Evolutionary conservation across 2,329 filamentous ascomycete species (phyloP).

Genomic region (Cladosporium sp.): DNA sequence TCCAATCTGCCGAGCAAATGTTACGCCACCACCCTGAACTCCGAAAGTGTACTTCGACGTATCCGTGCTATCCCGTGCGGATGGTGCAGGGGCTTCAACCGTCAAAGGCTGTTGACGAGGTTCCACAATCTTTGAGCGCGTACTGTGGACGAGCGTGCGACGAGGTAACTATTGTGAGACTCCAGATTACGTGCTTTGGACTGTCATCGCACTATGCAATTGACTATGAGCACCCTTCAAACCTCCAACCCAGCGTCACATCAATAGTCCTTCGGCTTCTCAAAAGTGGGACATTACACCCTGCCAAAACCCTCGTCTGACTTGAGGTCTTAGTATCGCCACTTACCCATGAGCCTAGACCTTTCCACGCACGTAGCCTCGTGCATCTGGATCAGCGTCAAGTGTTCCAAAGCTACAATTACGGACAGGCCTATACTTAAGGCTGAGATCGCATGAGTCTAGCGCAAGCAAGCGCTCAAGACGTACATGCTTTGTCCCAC

Average conservation of each 20-base stretch:
- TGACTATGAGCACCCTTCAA: neutral
- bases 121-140: constrained; percentile 3
- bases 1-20: neutral
- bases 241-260: neutral
- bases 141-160: neutral
- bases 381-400: neutral
- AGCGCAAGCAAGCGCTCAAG: constrained; percentile 8
- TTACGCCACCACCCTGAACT: neutral
- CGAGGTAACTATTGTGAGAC: constrained; percentile 4
- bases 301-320: neutral
- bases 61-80: neutral
- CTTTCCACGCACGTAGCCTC: neutral
- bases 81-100: neutral
- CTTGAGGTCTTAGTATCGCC: too few species aligned
- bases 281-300: neutral
- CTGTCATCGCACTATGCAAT: neutral
- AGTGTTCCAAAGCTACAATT: neutral
- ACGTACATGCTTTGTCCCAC: constrained; percentile 24
- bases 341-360: too few species aligned
- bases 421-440: constrained; percentile 1
- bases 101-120: neutral
- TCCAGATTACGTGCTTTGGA: neutral
- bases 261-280: neutral
- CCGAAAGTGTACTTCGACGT: neutral
- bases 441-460: constrained; percentile 7